Percentiles rank a stretch among this genome's conserved stretches.
These are phyloP conservation scores for Sugiyamaella americana DNA, from an alignment of 805 yeast genomes.

Conservation along the genomic window DNA sequence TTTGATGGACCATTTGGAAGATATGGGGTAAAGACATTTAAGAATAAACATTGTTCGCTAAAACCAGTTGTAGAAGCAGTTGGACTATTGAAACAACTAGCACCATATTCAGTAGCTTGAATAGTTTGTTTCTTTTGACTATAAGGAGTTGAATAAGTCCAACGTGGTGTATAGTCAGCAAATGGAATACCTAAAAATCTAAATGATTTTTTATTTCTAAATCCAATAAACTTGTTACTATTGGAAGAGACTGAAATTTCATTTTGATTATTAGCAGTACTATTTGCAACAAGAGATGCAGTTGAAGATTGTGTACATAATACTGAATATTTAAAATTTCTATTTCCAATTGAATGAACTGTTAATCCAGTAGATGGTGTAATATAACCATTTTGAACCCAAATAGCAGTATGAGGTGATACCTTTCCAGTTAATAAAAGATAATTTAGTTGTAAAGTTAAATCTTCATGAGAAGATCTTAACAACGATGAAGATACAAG, in stretches of 20 bases:
- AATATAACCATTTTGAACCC: not conserved
- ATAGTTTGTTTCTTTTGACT: not conserved
- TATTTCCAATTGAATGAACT: not conserved
- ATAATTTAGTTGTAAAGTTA: not conserved
- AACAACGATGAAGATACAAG: not conserved
- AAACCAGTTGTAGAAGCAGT: not conserved
- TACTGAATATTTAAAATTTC: not conserved
- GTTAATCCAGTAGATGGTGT: not conserved
- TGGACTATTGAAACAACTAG: not conserved
- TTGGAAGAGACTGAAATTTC: not conserved
- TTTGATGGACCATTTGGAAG: constrained; percentile 19
- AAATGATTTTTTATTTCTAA: not conserved
- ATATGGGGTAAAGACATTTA: constrained; percentile 21
- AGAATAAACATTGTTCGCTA: constrained; percentile 29
- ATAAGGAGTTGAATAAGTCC: not conserved
- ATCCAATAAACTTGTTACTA: not conserved
- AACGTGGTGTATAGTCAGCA: not conserved
- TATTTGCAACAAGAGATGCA: not conserved
- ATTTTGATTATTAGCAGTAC: not conserved
- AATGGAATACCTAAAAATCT: not conserved
- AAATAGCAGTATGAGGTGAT: not conserved
- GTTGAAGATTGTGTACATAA: not conserved
- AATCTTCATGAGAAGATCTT: not conserved
- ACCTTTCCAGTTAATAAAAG: not conserved
- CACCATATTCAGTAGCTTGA: not conserved